Percentiles rank a stretch among this genome's conserved stretches.
Conservation (phyloP, 129 eudicot species). For the Helianthus tuberosus region DNA sequence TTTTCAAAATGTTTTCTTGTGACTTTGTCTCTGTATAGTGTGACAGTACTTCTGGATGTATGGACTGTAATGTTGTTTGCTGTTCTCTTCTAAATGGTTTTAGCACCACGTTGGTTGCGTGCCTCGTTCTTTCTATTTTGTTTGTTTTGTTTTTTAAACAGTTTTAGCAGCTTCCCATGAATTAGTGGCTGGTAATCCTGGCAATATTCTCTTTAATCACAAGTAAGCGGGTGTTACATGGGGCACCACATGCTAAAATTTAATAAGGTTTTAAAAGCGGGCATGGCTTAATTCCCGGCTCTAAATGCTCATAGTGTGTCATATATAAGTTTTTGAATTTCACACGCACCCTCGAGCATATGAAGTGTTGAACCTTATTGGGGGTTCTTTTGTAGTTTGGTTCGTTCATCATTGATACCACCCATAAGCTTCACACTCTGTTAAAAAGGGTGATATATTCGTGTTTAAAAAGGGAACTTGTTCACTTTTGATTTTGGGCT, state of each 20-base stretch:
- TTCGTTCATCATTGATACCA: too few species aligned
- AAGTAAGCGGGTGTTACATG: too few species aligned
- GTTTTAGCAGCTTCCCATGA: too few species aligned
- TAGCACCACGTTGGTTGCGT: background rate
- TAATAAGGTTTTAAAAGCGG: background rate
- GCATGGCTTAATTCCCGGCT: slow-evolving; percentile 31
- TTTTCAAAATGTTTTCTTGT: slow-evolving; percentile 5
- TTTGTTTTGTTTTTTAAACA: background rate
- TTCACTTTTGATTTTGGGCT: slow-evolving; percentile 10
- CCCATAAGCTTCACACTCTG: background rate
- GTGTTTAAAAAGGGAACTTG: slow-evolving; percentile 21
- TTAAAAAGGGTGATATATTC: slow-evolving; percentile 27
- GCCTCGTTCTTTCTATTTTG: background rate
- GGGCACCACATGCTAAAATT: background rate
- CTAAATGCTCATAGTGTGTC: slow-evolving; percentile 32
- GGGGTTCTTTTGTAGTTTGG: too few species aligned
- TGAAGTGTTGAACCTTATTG: background rate
- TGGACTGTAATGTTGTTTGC: slow-evolving; percentile 6
- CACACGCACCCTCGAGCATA: slow-evolving; percentile 24
- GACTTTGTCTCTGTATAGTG: slow-evolving; percentile 27
- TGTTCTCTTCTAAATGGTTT: slow-evolving; percentile 8
- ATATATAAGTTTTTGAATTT: background rate
- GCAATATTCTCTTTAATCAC: too few species aligned
- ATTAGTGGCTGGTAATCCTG: too few species aligned
- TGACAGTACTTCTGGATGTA: slow-evolving; percentile 16